Conservation (phyloP, 768 basidiomycete genomes). For the Scleroderma citrinum region DNA sequence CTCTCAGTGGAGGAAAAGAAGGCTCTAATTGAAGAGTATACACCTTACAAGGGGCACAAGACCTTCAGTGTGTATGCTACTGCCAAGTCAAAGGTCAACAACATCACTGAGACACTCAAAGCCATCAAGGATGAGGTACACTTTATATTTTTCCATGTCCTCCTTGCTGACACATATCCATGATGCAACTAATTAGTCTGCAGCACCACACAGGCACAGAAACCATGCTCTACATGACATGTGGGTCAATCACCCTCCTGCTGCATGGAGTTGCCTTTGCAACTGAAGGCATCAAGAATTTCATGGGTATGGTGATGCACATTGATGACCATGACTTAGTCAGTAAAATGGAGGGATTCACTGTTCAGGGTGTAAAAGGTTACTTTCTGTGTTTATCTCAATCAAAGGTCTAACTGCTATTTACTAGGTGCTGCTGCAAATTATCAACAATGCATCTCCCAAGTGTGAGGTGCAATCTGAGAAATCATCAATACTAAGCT, state of each 20-base stretch:
- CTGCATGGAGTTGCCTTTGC: constrained; percentile 1
- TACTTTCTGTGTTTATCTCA: neutral
- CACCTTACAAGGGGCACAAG: neutral
- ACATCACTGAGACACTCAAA: constrained; percentile 7
- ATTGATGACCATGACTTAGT: constrained; percentile 5
- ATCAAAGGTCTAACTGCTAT: neutral
- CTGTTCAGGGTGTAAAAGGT: constrained; percentile 9
- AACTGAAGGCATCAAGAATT: neutral
- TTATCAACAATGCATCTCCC: neutral
- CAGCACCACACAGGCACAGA: neutral
- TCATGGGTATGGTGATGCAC: constrained; percentile 5
- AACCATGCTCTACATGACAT: neutral
- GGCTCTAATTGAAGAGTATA: neutral
- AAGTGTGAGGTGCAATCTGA: neutral
- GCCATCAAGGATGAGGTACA: constrained; percentile 3
- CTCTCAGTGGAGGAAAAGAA: neutral
- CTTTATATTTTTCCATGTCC: neutral
- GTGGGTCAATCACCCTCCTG: constrained; percentile 2
- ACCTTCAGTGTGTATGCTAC: neutral
- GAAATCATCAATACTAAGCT: neutral
- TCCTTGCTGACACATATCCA: neutral
- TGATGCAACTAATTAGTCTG: constrained; percentile 3
- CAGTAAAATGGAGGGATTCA: constrained; percentile 9
- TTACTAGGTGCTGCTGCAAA: constrained; percentile 1
- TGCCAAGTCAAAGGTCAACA: constrained; percentile 6